phyloP scores from a whole-genome alignment of 1,284 basidiomycete genomes.

The Trametes sp. region DNA sequence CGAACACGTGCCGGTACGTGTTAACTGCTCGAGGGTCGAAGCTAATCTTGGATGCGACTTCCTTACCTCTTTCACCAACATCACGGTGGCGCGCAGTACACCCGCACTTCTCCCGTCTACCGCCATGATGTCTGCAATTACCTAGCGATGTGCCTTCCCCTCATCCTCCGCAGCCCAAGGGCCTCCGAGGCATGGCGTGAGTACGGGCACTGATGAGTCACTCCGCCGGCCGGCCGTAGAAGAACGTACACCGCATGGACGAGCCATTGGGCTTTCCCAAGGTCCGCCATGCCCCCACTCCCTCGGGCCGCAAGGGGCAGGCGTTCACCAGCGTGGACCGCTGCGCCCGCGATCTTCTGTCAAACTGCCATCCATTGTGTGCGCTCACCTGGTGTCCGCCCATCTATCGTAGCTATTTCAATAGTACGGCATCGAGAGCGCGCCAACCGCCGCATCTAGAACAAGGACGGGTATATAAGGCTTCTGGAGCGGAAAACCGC shows the following conservation, averaged over 20 bases:
- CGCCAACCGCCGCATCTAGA: not conserved
- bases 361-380: not conserved
- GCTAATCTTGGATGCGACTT: not conserved
- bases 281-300: not conserved
- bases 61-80: not conserved
- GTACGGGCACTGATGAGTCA: not conserved
- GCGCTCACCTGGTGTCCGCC: not conserved
- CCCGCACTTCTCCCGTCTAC: slow-evolving; percentile 13
- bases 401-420: not conserved
- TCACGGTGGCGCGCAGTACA: slow-evolving; percentile 3
- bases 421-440: slow-evolving; percentile 4
- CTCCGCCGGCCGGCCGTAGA: slow-evolving; percentile 7
- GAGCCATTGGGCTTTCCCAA: not conserved
- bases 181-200: not conserved
- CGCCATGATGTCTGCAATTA: slow-evolving; percentile 5
- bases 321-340: not conserved
- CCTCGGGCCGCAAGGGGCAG: not conserved
- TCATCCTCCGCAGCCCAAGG: not conserved
- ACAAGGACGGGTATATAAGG: slow-evolving; percentile 5
- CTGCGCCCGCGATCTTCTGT: not conserved
- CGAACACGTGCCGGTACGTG: not conserved
- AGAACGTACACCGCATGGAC: slow-evolving; percentile 2
- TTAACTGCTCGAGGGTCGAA: not conserved
- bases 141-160: not conserved
- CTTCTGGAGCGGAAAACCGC: not conserved